Evolutionary conservation across 2,329 filamentous ascomycete species (phyloP), one percentile per base, ranked within the genome.

Genomic region (Lachnellula hyalina): DNA sequence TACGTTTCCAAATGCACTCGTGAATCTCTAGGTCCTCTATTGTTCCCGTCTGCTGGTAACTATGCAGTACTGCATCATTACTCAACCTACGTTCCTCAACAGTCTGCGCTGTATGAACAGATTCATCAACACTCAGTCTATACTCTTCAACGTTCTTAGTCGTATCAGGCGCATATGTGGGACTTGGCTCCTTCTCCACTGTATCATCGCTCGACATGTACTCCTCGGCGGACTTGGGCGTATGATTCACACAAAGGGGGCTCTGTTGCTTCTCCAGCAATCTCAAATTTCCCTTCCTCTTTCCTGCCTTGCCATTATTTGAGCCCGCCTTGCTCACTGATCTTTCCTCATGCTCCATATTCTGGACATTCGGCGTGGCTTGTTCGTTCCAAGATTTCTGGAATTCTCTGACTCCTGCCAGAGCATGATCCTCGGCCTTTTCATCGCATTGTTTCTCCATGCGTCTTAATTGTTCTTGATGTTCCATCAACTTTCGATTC

Each of bases 1-100:
- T 55, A 17, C 42, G 54, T 36, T 61, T 63, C 64, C 63, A 65
- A 38, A 59, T 15, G 53, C 62, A 65, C 15, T 60, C 56, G 56
- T 65, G 61, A 23, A 51, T 50, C n/a, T 61, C 53, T 14, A 32
- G 21, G 28, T 32, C n/a, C 49, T 11, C 6, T 46, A 17, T 34
- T 15, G 21, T 14, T 40, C 14, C 28, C 28, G 28, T 32, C 28
- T 32, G 28, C 28, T 32, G 28, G 28, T 32, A 32, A 32, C 28
- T 12, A 11, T 32, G 28, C 32, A 34, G 25, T 49, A 49, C 47
- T 34, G 15, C 3, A 41, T 55, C 47, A 11, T 49, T 47, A 35
- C 28, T 47, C 35, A 52, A 40, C 9, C 15, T 44, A 44, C 51
- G 47, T 40, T 51, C 51, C 9, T 50, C 32, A 7, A 28, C 42